A percentile compares a stretch with the other conserved stretches of the same genome.
Evolutionary conservation across 225 moss, liverwort and hornwort genomes (phyloP).

Genomic region (Asterella californica): DNA sequence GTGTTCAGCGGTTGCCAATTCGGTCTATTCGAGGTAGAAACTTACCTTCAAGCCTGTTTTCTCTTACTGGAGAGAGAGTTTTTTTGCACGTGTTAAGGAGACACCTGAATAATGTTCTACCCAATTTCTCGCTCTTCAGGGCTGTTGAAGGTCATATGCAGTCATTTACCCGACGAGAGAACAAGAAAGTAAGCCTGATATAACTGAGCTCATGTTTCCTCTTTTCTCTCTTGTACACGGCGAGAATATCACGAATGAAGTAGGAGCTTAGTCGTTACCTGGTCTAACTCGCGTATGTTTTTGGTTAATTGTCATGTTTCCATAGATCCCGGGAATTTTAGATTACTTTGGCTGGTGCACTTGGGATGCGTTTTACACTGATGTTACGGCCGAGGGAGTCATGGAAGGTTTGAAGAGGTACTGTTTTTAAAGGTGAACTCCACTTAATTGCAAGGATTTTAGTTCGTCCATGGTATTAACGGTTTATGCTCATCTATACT

Average conservation of each 20-base stretch:
- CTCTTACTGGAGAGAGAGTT: neutral
- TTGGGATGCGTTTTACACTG: constrained; percentile 95
- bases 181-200: constrained; percentile 53
- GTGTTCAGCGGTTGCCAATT: neutral
- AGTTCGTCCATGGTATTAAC: neutral
- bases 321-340: constrained; percentile 76
- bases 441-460: neutral
- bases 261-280: neutral
- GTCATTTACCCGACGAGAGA: constrained; percentile 64
- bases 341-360: constrained; percentile 99
- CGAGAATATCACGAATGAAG: neutral
- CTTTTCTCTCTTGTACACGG: too few species aligned
- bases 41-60: neutral
- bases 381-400: constrained; percentile 73
- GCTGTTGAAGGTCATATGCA: constrained; percentile 69
- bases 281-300: neutral
- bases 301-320: neutral
- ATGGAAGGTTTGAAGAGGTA: constrained; percentile 75
- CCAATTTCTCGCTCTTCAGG: constrained; percentile 36
- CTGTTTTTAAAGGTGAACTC: neutral
- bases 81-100: too few species aligned
- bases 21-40: neutral
- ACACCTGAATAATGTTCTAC: neutral
- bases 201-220: neutral
- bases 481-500: neutral